Evolutionary conservation across 2,329 filamentous ascomycete species (phyloP).

Genomic region (Alternaria arborescens): DNA sequence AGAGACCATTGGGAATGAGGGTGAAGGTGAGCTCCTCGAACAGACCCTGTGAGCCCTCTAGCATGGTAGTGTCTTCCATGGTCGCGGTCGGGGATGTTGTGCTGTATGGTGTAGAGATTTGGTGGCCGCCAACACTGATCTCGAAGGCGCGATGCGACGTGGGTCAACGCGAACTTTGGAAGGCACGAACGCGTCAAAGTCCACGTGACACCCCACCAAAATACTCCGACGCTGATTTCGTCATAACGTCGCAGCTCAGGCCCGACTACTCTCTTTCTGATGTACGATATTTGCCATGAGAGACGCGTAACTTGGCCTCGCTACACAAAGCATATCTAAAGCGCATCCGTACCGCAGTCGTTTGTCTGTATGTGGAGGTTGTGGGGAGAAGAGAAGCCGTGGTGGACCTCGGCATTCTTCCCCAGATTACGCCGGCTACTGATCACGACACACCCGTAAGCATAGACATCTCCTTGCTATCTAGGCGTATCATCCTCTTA

Average conservation of each 20-base stretch:
- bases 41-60: slow-evolving; percentile 42
- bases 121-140: slow-evolving; percentile 12
- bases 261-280: background rate
- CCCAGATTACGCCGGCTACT: slow-evolving; percentile 34
- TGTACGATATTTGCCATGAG: background rate
- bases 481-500: background rate
- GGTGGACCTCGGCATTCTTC: slow-evolving; percentile 36
- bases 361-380: background rate
- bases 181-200: slow-evolving; percentile 19
- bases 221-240: slow-evolving; percentile 4
- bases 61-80: slow-evolving; percentile 48
- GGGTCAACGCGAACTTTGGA: slow-evolving; percentile 5
- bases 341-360: background rate
- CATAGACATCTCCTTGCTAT: slow-evolving; percentile 1
- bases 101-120: background rate
- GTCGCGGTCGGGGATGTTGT: slow-evolving; percentile 13
- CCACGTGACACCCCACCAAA: slow-evolving; percentile 28
- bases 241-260: background rate
- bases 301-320: background rate
- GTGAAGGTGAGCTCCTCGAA: slow-evolving; percentile 54
- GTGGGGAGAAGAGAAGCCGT: slow-evolving; percentile 13
- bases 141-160: slow-evolving; percentile 15
- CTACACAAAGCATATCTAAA: background rate
- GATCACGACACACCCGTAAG: slow-evolving; percentile 12
- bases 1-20: slow-evolving; percentile 55